These are phyloP conservation scores for Asterophora lycoperdoides DNA, from an alignment of 768 basidiomycete genomes.

Conservation along the genomic window DNA sequence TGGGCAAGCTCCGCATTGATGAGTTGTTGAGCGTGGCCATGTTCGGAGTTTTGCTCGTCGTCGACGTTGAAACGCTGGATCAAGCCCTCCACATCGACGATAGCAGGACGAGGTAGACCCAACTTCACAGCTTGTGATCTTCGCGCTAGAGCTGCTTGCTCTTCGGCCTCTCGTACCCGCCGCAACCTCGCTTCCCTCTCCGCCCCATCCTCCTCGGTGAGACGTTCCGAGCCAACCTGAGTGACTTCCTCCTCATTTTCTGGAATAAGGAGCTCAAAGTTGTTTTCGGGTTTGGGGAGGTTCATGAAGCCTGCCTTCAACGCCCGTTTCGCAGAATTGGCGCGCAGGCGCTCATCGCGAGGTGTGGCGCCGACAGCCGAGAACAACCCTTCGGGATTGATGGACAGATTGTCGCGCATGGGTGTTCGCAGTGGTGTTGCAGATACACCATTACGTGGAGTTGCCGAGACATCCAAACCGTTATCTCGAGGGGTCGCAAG, in stretches of 20 bases:
- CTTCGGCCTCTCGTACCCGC: conserved; percentile 68
- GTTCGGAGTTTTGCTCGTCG: conserved; percentile 36
- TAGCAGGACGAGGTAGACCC: conserved; percentile 80
- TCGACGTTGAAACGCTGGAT: conserved; percentile 56
- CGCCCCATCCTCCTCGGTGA: conserved; percentile 84
- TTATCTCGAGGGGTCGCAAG: conserved; percentile 77
- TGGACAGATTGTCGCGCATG: conserved; percentile 83
- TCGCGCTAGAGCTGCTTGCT: conserved; percentile 73
- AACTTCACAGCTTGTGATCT: conserved; percentile 79
- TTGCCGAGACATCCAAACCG: conserved; percentile 43
- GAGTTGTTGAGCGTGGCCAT: conserved; percentile 51
- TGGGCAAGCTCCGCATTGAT: conserved; percentile 75
- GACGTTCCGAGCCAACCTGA: conserved; percentile 21
- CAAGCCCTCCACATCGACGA: conserved; percentile 67
- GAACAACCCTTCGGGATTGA: conserved; percentile 71
- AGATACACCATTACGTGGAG: conserved; percentile 49
- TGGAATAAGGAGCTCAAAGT: conserved; percentile 91
- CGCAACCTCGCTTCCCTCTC: conserved; percentile 79
- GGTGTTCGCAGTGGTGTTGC: conserved; percentile 93
- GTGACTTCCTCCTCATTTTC: conserved; percentile 81
- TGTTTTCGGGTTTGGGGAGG: conserved; percentile 92
- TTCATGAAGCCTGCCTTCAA: conserved; percentile 77
- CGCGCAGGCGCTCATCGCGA: conserved; percentile 63
- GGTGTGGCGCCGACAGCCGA: conserved; percentile 64
- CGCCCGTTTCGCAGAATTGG: conserved; percentile 64